Evolutionary conservation across 1,284 basidiomycete species (phyloP), one percentile per base, ranked within the genome.

Genomic region (Puccinia novopanici): DNA sequence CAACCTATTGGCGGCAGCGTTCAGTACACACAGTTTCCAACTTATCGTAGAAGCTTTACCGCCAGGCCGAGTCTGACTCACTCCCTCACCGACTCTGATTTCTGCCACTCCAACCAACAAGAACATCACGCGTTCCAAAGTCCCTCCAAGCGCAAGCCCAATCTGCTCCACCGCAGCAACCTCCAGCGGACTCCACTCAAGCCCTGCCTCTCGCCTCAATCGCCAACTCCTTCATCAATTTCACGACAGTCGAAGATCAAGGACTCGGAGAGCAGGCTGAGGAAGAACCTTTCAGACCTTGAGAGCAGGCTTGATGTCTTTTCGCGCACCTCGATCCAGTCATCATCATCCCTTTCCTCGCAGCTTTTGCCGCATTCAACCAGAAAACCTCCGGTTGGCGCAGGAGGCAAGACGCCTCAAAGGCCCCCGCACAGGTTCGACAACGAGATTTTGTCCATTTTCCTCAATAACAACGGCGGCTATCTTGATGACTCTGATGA

Each of bases 381-480:
- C 15, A 17, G n/a, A n/a, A n/a, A n/a, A n/a, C n/a, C n/a, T n/a
- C n/a, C n/a, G n/a, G n/a, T n/a, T n/a, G n/a, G n/a, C n/a, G n/a
- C n/a, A n/a, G n/a, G n/a, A 17, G 37, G 57, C 57, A 61, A n/a
- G n/a, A 40, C 59, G 17, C 59, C 59, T 40, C 34, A 63, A 34
- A 63, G 59, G 10, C 37, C 37, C 13, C 30, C 15, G 34, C 34
- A 15, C 10, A 63, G 17, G 34, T 40, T 63, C 17, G 59, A 63
- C 27, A 63, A 63, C 34, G 27, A 63, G 59, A 61, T 75, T 12
- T 40, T 75, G 10, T 54, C 37, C 45, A 61, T 55, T 55, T 75
- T 75, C 61, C 61, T 75, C 55, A 75, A 75, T n/a, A 75, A 75
- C 27, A 75, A 57, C 48, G 73, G 73, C 9, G 73, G 73, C 27